Evolutionary conservation across 441 rosid species (phyloP), one percentile per base, ranked within the genome.

Genomic region (Jatropha multifida): DNA sequence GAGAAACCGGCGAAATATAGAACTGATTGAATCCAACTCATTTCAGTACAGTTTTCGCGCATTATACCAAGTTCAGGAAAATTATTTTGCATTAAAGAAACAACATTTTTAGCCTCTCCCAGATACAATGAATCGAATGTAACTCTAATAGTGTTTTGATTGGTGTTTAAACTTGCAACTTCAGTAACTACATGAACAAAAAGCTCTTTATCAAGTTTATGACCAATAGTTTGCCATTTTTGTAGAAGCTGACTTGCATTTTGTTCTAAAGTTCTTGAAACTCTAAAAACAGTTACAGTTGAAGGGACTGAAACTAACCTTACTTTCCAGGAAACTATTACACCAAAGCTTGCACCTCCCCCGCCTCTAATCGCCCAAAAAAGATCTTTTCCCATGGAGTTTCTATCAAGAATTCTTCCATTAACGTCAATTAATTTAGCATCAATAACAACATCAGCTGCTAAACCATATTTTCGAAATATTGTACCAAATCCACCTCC

Each of bases 321-420:
- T 23, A 91, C 79, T 78, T 87, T 88, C 90, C 90, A 91, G 1
- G 88, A 80, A 61, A 91, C 62, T n/a, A 91, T 77, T 64, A 91
- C 81, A 0, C 91, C 88, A 55, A 91, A 91, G 73, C 87, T 91
- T 6, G 86, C 87, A 0, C 91, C 94, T 48, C 94, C 92, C 8
- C 92, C 94, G 0, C 94, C 96, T 84, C 89, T 72, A 1, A 90
- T 83, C 0, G 92, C 90, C 96, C 94, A 91, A 11, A 91, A 89
- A 58, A 84, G 46, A 20, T 86, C 88, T 67, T 88, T 87, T 27
- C 92, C 92, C 92, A 90, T 91, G 0, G 85, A 41, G 73, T 17
- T 76, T 74, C 94, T 75, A 77, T 89, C 81, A 0, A 76, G 71
- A 4, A 83, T 71, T 66, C 52, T 72, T 27, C 94, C 96, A 40